phyloP scores from a whole-genome alignment of 2,329 filamentous ascomycete genomes.

The Zymoseptoria crescenta region DNA sequence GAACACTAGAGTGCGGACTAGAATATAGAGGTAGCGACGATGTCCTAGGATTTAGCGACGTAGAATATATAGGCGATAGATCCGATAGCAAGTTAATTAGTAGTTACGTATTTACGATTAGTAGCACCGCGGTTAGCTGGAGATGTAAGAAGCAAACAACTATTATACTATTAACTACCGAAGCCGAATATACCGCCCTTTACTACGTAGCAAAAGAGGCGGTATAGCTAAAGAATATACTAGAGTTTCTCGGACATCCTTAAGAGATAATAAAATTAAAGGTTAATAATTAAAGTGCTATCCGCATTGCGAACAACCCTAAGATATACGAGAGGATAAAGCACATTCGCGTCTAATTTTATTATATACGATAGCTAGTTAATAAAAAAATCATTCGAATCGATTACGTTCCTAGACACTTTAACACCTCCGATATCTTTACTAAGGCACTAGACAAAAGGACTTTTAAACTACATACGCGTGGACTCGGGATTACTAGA shows the following conservation, averaged over 20 bases:
- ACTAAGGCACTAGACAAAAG: slow-evolving; percentile 3
- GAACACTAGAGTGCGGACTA: not conserved
- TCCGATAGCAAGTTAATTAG: too few relatives aligned
- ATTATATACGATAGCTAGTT: not conserved
- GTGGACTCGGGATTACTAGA: not conserved
- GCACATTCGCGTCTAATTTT: not conserved
- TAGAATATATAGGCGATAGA: not conserved
- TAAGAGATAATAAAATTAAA: too few relatives aligned
- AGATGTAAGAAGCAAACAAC: slow-evolving; percentile 2
- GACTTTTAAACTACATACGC: not conserved
- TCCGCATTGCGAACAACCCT: not conserved
- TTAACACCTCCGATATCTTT: slow-evolving; percentile 4
- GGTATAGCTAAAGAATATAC: too few relatives aligned
- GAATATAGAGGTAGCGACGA: not conserved
- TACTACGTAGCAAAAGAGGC: too few relatives aligned
- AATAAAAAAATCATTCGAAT: not conserved
- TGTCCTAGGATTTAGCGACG: not conserved
- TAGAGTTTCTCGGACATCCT: too few relatives aligned
- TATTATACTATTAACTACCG: not conserved
- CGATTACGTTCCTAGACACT: slow-evolving; percentile 1
- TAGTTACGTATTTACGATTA: not conserved
- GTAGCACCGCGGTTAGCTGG: not conserved
- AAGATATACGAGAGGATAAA: not conserved
- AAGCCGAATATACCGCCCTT: not conserved
- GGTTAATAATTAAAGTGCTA: too few relatives aligned